Evolutionary conservation across 805 yeast genomes (phyloP).

Genomic region (Teunomyces cretensis): DNA sequence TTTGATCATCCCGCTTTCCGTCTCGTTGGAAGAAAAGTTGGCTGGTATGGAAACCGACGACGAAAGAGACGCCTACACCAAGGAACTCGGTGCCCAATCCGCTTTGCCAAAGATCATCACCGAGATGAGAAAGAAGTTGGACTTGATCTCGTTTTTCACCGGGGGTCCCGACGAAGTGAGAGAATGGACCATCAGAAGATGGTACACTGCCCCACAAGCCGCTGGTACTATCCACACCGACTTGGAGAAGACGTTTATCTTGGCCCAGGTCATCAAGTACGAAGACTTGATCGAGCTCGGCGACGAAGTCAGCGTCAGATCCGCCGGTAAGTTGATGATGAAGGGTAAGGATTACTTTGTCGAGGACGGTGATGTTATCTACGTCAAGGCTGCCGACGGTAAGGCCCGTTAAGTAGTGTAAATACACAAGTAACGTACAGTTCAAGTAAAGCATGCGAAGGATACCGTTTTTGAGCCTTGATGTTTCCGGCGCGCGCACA

Average conservation of each 20-base stretch:
- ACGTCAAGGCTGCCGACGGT: conserved; percentile 93
- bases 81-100: conserved; percentile 68
- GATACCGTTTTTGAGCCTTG: too few species aligned
- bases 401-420: conserved; percentile 50
- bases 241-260: conserved; percentile 89
- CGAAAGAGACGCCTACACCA: conserved; percentile 74
- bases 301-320: conserved; percentile 79
- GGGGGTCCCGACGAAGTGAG: conserved; percentile 96
- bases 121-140: conserved; percentile 82
- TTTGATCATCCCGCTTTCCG: conserved; percentile 88
- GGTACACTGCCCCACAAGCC: conserved; percentile 96
- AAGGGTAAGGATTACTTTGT: conserved; percentile 96
- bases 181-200: conserved; percentile 95
- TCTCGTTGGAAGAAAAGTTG: conserved; percentile 86
- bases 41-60: conserved; percentile 84
- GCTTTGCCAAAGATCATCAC: conserved; percentile 85
- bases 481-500: neutral
- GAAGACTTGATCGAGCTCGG: conserved; percentile 67
- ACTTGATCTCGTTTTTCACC: conserved; percentile 91
- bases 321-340: conserved; percentile 83
- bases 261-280: conserved; percentile 90
- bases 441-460: too few species aligned
- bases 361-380: conserved; percentile 91
- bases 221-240: conserved; percentile 98
- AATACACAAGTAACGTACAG: neutral